Evolutionary conservation across 2,329 filamentous ascomycete genomes (phyloP), one percentile per base, ranked within the genome.

Genomic region (Neonectria ditissima): DNA sequence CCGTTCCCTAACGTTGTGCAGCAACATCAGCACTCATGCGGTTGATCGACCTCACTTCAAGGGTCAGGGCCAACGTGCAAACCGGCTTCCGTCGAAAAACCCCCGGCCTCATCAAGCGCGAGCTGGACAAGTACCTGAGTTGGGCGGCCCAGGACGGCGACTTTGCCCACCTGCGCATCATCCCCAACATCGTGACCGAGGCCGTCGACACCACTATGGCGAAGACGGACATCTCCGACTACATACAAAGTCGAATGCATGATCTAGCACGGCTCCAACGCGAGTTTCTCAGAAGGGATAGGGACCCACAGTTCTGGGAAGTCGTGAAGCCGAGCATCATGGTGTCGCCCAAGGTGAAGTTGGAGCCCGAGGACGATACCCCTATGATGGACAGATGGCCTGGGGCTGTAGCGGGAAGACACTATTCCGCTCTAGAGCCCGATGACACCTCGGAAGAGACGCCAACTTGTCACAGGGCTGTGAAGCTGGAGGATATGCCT

Each of bases 71-170:
- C 5, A 65, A 70, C 5, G 63, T 77, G n/a, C 80, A 82, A 55
- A 75, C 76, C 1, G 76, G 75, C n/a, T 69, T 76, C 14, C 70
- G 73, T 11, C 63, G 68, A 10, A 80, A 77, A 50, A 74, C 76
- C 5, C 68, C 79, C 0, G 48, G 39, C 0, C 68, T 77, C 26
- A 77, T 82, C 54, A 77, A 77, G 50, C 76, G 71, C 50, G 73
- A 75, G 14, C 59, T 83, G 1, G 74, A 76, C 26, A 70, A 69
- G 39, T 81, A 78, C 54, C 53, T 80, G n/a, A 72, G 65, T 20
- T 83, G 81, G 81, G 79, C 81, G 1, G 77, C 78, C n/a, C 73
- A 77, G 14, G 81, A 83, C 37, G 81, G 79, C 18, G 74, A 74
- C 24, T 82, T 79, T 65, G 65, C 67, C 7, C 66, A 76, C 41